A percentile compares a stretch with the other conserved stretches of the same genome.
phyloP scores from a whole-genome alignment of 257 asterid species.

The Pogostemon cablin region DNA sequence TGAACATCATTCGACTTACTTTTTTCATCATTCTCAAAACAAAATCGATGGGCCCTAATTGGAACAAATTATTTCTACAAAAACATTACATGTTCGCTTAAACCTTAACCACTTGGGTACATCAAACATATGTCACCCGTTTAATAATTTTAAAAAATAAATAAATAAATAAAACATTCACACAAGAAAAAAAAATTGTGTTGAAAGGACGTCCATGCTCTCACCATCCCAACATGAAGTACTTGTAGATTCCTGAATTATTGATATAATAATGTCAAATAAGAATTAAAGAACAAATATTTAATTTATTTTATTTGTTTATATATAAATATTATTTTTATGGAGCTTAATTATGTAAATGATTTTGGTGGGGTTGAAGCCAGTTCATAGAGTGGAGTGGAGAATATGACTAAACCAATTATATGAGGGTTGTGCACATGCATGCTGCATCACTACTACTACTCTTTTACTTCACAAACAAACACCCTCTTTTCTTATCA shows the following conservation, averaged over 20 bases:
- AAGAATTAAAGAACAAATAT: background rate
- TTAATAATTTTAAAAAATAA: background rate
- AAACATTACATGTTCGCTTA: conserved; percentile 28
- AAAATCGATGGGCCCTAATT: too few species aligned
- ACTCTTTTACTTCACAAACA: conserved; percentile 37
- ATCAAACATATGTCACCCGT: background rate
- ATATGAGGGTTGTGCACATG: conserved; percentile 51
- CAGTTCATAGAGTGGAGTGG: conserved; percentile 56
- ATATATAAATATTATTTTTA: background rate
- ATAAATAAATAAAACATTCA: background rate
- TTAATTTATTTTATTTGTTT: background rate
- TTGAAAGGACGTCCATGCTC: background rate
- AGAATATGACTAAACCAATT: conserved; percentile 53
- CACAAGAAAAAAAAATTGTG: background rate
- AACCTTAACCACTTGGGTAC: background rate
- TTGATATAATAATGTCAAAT: conserved; percentile 28
- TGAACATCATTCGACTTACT: too few species aligned
- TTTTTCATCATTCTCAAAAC: too few species aligned
- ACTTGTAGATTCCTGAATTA: conserved; percentile 29
- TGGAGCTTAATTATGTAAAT: conserved; percentile 20
- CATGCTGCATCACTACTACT: conserved; percentile 29
- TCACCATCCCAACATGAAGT: conserved; percentile 28
- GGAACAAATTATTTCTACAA: too few species aligned
- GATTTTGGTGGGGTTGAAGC: conserved; percentile 48
- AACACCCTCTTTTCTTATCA: background rate